Evolutionary conservation across 495 filamentous ascomycete genomes (phyloP).

Genomic region (Podospora fimiseda): DNA sequence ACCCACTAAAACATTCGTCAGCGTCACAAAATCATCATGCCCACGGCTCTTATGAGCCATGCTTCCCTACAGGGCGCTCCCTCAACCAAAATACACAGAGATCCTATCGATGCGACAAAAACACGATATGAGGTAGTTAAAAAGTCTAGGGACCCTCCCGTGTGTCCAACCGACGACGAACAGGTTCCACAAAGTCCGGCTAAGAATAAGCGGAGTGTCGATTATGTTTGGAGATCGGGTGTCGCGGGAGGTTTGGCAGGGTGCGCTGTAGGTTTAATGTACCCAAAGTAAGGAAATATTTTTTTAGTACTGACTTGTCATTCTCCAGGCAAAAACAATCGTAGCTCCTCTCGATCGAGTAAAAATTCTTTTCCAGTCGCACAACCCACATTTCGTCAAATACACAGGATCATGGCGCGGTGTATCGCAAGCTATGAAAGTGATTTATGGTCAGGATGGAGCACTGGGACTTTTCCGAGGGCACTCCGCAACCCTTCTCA

Average conservation of each 20-base stretch:
- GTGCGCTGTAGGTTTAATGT: conserved; percentile 58
- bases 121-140: conserved; percentile 8
- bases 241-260: conserved; percentile 84
- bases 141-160: conserved; percentile 16
- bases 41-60: conserved; percentile 44
- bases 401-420: conserved; percentile 86
- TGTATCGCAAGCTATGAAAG: conserved; percentile 65
- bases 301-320: neutral
- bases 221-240: conserved; percentile 76
- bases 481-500: conserved; percentile 86
- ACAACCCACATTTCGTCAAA: conserved; percentile 86
- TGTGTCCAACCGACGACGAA: conserved; percentile 35
- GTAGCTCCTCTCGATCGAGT: conserved; percentile 95
- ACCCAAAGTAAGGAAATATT: neutral
- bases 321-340: conserved; percentile 76
- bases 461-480: conserved; percentile 75
- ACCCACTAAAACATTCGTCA: conserved; percentile 3
- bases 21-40: conserved; percentile 36
- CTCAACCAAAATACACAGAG: conserved; percentile 30
- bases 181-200: conserved; percentile 27
- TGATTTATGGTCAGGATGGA: conserved; percentile 75
- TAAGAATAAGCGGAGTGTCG: conserved; percentile 61
- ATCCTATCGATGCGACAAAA: conserved; percentile 24
- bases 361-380: conserved; percentile 97
- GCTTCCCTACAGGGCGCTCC: conserved; percentile 40